phyloP scores from a whole-genome alignment of 257 asterid species.

The Solanum sparsipilum region DNA sequence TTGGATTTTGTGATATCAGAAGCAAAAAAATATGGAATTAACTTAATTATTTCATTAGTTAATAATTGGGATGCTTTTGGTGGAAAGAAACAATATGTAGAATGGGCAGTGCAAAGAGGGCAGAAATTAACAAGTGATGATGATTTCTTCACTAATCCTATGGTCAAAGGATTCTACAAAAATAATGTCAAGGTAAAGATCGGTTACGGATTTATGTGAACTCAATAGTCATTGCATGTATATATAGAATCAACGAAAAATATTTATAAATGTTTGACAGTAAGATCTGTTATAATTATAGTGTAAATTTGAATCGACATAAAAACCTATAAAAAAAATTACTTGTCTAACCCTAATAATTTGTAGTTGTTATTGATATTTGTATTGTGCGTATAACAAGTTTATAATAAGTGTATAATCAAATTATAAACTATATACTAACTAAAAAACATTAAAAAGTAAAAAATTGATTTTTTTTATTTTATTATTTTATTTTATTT shows the following conservation, averaged over 20 bases:
- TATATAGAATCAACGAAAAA: no score
- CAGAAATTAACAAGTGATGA: constrained; percentile 14
- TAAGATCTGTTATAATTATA: background rate
- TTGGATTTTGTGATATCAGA: constrained; percentile 19
- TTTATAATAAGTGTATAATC: background rate
- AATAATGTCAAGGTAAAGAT: constrained; percentile 13
- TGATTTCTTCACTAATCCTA: constrained; percentile 15
- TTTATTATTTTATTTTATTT: background rate
- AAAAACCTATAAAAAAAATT: background rate
- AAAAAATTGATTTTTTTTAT: background rate
- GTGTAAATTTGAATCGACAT: background rate
- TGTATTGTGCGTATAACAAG: background rate
- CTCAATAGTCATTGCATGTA: background rate
- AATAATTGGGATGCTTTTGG: constrained; percentile 20
- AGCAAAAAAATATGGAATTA: constrained; percentile 15
- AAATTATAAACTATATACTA: background rate
- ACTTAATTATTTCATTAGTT: constrained; percentile 16
- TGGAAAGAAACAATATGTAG: constrained; percentile 20
- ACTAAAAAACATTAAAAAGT: background rate
- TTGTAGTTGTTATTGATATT: background rate
- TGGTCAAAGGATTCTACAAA: constrained; percentile 12
- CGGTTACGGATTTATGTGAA: background rate
- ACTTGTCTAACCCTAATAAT: background rate
- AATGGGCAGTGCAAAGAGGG: constrained; percentile 15
- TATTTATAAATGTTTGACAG: no score